Evolutionary conservation across 1,284 basidiomycete genomes (phyloP).

Genomic region (Phenoliferia sp.): DNA sequence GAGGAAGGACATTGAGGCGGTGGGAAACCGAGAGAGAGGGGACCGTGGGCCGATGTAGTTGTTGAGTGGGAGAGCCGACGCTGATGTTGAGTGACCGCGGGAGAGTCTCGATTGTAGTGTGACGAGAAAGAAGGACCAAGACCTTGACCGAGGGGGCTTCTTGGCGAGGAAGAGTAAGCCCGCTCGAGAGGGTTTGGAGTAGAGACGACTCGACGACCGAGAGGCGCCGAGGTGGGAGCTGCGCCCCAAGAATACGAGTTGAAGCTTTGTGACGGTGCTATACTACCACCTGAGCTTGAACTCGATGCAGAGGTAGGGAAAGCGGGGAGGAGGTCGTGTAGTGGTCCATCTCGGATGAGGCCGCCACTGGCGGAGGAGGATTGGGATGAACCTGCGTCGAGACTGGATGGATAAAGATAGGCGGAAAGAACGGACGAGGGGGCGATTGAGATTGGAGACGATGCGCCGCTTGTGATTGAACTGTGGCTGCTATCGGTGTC

Average conservation of each 20-base stretch:
- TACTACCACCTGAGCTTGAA: conserved; percentile 3
- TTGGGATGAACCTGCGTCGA: neutral
- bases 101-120: neutral
- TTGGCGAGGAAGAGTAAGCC: neutral
- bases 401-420: neutral
- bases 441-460: conserved; percentile 7
- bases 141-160: neutral
- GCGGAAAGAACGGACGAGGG: neutral
- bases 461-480: neutral
- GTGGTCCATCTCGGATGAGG: conserved; percentile 14
- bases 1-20: neutral
- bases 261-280: neutral
- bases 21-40: neutral
- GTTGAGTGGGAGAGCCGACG: conserved; percentile 1
- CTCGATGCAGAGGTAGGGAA: conserved; percentile 2
- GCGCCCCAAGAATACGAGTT: neutral
- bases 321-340: conserved; percentile 11
- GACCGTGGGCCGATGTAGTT: neutral
- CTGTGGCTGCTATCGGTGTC: neutral
- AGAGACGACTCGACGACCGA: neutral
- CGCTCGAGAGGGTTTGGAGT: neutral
- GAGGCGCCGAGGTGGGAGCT: neutral
- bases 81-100: neutral
- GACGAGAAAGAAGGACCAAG: neutral
- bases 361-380: neutral